These are phyloP conservation scores for Daldinia bambusicola DNA, from an alignment of 495 filamentous ascomycete genomes.

Conservation along the genomic window DNA sequence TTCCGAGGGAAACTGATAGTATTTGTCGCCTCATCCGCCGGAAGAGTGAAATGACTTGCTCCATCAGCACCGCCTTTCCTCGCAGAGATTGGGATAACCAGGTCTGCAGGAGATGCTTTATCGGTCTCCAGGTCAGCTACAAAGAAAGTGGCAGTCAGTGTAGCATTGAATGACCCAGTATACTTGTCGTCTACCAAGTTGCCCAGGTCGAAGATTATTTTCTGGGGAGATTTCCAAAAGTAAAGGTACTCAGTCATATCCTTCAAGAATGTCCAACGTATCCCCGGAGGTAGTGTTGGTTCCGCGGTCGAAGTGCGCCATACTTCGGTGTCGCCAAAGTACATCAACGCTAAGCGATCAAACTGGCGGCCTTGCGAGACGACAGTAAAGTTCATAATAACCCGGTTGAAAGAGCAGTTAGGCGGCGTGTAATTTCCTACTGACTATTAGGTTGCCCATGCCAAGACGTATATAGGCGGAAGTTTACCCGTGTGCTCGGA, in stretches of 20 bases:
- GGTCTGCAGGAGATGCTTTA: constrained; percentile 63
- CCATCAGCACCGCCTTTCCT: constrained; percentile 60
- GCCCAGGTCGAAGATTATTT: constrained; percentile 83
- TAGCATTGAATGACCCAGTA: constrained; percentile 80
- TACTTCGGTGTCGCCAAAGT: constrained; percentile 81
- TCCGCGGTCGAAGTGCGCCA: constrained; percentile 90
- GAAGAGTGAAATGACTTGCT: constrained; percentile 75
- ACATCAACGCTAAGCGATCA: constrained; percentile 83
- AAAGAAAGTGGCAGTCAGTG: constrained; percentile 81
- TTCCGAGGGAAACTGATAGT: constrained; percentile 68
- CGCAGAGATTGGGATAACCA: constrained; percentile 80
- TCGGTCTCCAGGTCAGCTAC: constrained; percentile 53
- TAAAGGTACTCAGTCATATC: constrained; percentile 82
- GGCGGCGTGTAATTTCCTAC: constrained; percentile 78
- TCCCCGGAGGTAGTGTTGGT: constrained; percentile 73
- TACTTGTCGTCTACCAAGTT: constrained; percentile 81
- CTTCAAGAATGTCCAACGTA: constrained; percentile 79
- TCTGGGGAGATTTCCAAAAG: constrained; percentile 75
- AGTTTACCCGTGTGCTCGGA: not conserved
- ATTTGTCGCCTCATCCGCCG: constrained; percentile 69
- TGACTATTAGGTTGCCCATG: not conserved
- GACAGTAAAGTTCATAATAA: constrained; percentile 86
- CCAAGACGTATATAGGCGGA: not conserved
- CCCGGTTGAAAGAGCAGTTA: constrained; percentile 77
- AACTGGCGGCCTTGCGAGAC: constrained; percentile 78